Conservation (phyloP, 2,329 filamentous ascomycete genomes). For the Calycina herbarum region DNA sequence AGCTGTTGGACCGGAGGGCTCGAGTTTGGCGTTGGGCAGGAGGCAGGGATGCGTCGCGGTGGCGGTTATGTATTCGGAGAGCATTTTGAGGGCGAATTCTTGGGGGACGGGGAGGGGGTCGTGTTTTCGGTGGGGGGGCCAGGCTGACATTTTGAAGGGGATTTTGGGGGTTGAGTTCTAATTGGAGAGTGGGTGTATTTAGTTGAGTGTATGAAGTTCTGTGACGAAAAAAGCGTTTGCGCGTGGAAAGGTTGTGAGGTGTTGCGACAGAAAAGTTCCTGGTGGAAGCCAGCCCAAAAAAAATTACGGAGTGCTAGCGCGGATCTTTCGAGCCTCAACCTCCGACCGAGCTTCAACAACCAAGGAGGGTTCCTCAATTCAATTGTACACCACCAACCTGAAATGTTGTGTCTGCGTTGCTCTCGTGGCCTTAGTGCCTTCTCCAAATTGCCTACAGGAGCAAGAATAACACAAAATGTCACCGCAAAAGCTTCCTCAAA, state of each 20-base stretch:
- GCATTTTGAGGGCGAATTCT: conserved; percentile 34
- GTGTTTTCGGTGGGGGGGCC: conserved; percentile 33
- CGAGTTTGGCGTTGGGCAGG: conserved; percentile 38
- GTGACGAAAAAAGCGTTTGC: not conserved
- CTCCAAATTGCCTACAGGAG: conserved; percentile 16
- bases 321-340: not conserved
- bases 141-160: conserved; percentile 33
- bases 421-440: conserved; percentile 28
- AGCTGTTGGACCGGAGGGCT: conserved; percentile 35
- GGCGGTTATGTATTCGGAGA: conserved; percentile 34
- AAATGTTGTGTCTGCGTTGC: conserved; percentile 36
- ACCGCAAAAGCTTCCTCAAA: conserved; percentile 20
- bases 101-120: conserved; percentile 31
- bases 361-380: not conserved
- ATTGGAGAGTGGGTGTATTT: not conserved
- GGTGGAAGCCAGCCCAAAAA: not conserved
- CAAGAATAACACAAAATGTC: conserved; percentile 16
- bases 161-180: not conserved
- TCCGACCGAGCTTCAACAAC: conserved; percentile 4
- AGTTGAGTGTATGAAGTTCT: not conserved
- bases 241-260: not conserved
- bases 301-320: not conserved
- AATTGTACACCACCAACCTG: conserved; percentile 10
- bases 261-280: conserved; percentile 4
- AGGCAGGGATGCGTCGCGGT: conserved; percentile 32